Base-by-base conservation (phyloP, 139 green algal genomes). In the Micromonas pusilla region DNA sequence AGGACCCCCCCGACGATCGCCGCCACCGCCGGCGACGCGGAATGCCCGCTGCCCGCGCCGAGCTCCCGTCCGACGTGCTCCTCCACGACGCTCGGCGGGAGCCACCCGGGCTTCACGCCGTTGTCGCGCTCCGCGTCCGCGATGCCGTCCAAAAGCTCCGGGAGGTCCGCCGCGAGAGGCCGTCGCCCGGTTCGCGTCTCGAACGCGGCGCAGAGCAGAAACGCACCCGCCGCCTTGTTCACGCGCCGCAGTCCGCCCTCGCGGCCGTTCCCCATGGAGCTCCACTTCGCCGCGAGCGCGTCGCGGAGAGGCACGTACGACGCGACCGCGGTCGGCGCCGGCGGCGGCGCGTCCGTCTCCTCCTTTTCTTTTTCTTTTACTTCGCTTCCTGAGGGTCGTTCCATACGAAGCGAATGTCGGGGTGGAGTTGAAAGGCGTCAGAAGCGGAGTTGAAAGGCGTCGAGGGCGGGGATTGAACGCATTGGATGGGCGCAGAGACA, bases 1-100 rank as follows among this genome's bases (percentile, higher is more conserved):
- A 96, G 78, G 32, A 94, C 80, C 23, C 92, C 93, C 0, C 93
- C 93, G 31, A 96, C 78, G 16, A 97, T 73, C 1, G 92, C 68
- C 26, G 31, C 33, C 3, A 75, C 30, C n/a, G 68, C 68, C 5
- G 68, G 68, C 16, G 45, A 57, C 45, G 9, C 45, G 9, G 9
- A n/a, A n/a, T n/a, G 9, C 45, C 45, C 45, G 45, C 16, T 16
- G 45, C 45, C 45, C 45, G 16, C 45, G 9, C 45, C 45, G 9
- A 16, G 16, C 9, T 9, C 45, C 45, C 45, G 9, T 9, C 9
- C 45, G 9, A 57, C 45, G 45, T 23, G 9, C 9, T 57, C 45
- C 45, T 57, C 45, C 45, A 57, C 45, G 16, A 16, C 45, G 9
- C 45, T 23, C 45, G 9, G 45, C 45, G 45, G 9, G 45, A 57